Evolutionary conservation across 805 yeast genomes (phyloP).

Genomic region (Kockiozyma suomiensis): DNA sequence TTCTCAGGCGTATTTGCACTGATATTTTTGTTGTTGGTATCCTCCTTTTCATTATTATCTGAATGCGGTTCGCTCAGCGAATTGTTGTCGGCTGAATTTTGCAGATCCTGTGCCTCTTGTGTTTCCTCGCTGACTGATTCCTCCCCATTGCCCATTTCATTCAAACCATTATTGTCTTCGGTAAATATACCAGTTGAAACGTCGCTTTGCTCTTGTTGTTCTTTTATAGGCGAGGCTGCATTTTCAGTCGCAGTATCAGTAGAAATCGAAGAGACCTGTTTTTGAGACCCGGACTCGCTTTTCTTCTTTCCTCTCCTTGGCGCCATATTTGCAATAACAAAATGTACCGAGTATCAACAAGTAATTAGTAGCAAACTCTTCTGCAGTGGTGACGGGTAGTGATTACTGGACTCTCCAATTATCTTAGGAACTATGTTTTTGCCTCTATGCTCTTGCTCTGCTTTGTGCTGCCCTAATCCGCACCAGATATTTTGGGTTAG

Average conservation of each 20-base stretch:
- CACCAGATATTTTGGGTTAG: constrained; percentile 4
- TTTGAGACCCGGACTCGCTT: too few relatives aligned
- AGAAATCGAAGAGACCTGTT: neutral
- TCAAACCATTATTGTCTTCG: neutral
- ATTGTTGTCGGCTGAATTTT: neutral
- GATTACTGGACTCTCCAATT: too few relatives aligned
- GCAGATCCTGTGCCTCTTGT: too few relatives aligned
- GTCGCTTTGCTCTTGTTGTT: too few relatives aligned
- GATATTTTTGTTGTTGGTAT: too few relatives aligned
- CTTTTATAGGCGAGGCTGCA: neutral
- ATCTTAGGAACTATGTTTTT: neutral
- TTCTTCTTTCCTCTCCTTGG: neutral
- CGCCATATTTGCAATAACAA: neutral
- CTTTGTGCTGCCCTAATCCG: neutral
- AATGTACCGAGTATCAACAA: too few relatives aligned
- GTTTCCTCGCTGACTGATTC: too few relatives aligned
- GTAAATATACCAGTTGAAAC: neutral
- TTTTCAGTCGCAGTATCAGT: neutral
- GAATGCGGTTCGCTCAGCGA: neutral
- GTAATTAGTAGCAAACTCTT: too few relatives aligned
- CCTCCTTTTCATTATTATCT: neutral
- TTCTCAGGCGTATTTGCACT: neutral
- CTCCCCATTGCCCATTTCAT: too few relatives aligned
- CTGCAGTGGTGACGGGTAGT: too few relatives aligned
- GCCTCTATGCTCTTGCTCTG: neutral